Evolutionary conservation across 1,284 basidiomycete genomes (phyloP).

Genomic region (Hymenochaete sp.): DNA sequence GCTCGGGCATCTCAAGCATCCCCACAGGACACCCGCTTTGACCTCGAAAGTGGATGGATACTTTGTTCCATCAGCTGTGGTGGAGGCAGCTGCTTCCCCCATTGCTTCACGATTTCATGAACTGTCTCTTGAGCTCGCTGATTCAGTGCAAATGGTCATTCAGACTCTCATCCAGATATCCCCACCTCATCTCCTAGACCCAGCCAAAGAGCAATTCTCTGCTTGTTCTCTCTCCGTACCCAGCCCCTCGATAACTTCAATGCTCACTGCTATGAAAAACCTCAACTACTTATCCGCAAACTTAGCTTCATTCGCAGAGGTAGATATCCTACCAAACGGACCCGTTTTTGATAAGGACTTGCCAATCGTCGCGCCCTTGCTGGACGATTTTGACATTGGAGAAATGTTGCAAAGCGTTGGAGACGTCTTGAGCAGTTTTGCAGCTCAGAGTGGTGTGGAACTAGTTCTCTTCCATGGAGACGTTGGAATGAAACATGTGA

Average conservation of each 20-base stretch:
- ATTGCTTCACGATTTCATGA: slow-evolving; percentile 45
- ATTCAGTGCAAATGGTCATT: slow-evolving; percentile 79
- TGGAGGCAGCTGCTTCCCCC: slow-evolving; percentile 22
- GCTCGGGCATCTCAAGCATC: slow-evolving; percentile 58
- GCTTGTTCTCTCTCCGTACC: slow-evolving; percentile 80
- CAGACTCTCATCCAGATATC: slow-evolving; percentile 84
- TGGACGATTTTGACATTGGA: slow-evolving; percentile 53
- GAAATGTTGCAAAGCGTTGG: slow-evolving; percentile 70
- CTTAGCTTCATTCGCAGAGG: slow-evolving; percentile 41
- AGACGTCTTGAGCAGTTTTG: slow-evolving; percentile 76
- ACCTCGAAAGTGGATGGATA: slow-evolving; percentile 16
- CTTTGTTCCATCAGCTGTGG: slow-evolving; percentile 16
- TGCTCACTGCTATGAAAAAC: slow-evolving; percentile 84
- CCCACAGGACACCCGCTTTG: slow-evolving; percentile 32
- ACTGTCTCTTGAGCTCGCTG: slow-evolving; percentile 74
- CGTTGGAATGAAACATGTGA: slow-evolving; percentile 74
- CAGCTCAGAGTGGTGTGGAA: slow-evolving; percentile 78
- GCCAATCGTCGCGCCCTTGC: too few species aligned
- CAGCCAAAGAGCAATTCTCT: slow-evolving; percentile 85
- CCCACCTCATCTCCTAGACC: slow-evolving; percentile 81
- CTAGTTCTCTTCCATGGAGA: slow-evolving; percentile 85
- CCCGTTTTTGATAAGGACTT: slow-evolving; percentile 20
- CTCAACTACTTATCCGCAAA: slow-evolving; percentile 86
- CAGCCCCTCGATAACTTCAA: slow-evolving; percentile 76
- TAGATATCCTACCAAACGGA: slow-evolving; percentile 1